Conservation (phyloP, 2,329 filamentous ascomycete genomes). For the Ophiostoma pallidulum region DNA sequence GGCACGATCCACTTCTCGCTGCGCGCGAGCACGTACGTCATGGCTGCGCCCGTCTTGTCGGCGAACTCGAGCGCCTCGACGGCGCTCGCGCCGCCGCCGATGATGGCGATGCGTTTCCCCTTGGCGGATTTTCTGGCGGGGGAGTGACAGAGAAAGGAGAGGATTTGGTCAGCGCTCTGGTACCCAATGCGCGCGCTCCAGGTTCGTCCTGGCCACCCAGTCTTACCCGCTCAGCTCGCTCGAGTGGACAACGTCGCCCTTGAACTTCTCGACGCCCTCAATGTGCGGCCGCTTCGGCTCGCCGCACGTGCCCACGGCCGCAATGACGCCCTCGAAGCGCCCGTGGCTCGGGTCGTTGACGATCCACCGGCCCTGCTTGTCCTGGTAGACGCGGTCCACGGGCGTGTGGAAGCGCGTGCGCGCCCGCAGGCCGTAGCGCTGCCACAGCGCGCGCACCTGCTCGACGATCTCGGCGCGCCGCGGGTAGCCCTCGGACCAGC, state of each 20-base stretch:
- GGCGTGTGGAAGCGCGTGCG: conserved; percentile 63
- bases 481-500: conserved; percentile 69
- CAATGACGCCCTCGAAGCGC: conserved; percentile 68
- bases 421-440: conserved; percentile 60
- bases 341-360: conserved; percentile 64
- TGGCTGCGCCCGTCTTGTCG: conserved; percentile 52
- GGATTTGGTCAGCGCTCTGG: no score
- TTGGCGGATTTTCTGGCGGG: conserved; percentile 49
- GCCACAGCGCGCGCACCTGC: conserved; percentile 64
- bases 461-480: conserved; percentile 64
- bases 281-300: conserved; percentile 62
- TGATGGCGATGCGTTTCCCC: conserved; percentile 65
- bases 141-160: background rate
- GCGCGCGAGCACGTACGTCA: conserved; percentile 64
- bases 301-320: conserved; percentile 71
- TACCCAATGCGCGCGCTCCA: no score
- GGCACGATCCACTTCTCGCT: conserved; percentile 86
- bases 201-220: no score
- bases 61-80: conserved; percentile 79
- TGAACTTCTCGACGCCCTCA: conserved; percentile 61
- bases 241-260: conserved; percentile 65
- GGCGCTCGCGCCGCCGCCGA: conserved; percentile 72
- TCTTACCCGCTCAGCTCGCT: conserved; percentile 56
- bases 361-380: conserved; percentile 49
- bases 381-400: conserved; percentile 56